Conservation (phyloP, 225 moss, liverwort and hornwort species). For the Ulota crispa region DNA sequence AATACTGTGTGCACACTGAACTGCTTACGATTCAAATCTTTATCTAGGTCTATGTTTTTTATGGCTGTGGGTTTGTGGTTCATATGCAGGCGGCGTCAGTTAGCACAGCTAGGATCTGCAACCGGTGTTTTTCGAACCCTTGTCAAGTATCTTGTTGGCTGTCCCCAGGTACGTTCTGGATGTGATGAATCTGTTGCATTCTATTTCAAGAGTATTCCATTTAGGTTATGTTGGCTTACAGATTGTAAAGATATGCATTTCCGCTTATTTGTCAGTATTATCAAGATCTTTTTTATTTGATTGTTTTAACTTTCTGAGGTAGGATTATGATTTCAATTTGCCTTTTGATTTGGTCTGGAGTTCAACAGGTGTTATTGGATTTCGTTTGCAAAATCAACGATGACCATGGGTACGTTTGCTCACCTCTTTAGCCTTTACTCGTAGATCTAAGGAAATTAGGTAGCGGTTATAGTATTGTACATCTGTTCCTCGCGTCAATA, state of each 20-base stretch:
- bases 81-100: constrained; percentile 75
- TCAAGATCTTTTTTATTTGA: neutral
- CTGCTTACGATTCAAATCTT: neutral
- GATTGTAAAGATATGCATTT: neutral
- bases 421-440: neutral
- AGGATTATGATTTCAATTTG: neutral
- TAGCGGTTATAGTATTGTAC: neutral
- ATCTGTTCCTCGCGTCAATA: constrained; percentile 12
- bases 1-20: neutral
- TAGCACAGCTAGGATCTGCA: constrained; percentile 87
- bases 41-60: neutral
- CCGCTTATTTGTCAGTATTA: neutral
- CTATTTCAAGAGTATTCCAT: constrained; percentile 8
- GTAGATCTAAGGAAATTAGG: neutral
- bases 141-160: constrained; percentile 92
- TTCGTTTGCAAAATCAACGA: constrained; percentile 98
- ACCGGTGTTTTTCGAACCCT: constrained; percentile 81
- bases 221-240: neutral
- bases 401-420: constrained; percentile 73
- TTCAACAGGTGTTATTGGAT: constrained; percentile 77
- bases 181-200: constrained; percentile 13
- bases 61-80: constrained; percentile 20
- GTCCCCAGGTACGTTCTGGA: constrained; percentile 67
- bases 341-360: neutral
- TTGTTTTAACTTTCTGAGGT: neutral